phyloP scores from a whole-genome alignment of 2,329 filamentous ascomycete genomes.

The Xylaria sp. region DNA sequence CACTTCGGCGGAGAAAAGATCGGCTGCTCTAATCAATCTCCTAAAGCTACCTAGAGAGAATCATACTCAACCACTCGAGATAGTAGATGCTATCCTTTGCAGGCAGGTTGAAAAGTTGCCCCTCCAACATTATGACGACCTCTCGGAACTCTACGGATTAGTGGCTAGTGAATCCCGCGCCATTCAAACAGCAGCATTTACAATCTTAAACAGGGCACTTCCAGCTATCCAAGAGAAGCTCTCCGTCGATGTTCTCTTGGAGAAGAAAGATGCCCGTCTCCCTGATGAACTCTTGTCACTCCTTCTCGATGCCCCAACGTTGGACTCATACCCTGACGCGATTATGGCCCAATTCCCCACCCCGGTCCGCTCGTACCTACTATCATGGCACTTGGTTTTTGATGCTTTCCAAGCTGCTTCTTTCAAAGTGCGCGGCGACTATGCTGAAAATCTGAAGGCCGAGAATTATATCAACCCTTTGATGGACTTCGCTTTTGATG shows the following conservation, averaged over 20 bases:
- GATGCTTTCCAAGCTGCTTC: slow-evolving; percentile 83
- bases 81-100: slow-evolving; percentile 79
- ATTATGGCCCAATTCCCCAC: slow-evolving; percentile 75
- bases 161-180: slow-evolving; percentile 78
- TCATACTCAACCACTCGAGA: slow-evolving; percentile 72
- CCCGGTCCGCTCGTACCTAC: slow-evolving; percentile 78
- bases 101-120: slow-evolving; percentile 74
- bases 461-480: slow-evolving; percentile 74
- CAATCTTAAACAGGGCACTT: slow-evolving; percentile 81
- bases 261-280: slow-evolving; percentile 75
- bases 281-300: slow-evolving; percentile 88
- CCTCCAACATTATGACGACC: slow-evolving; percentile 68
- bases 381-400: slow-evolving; percentile 91
- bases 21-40: slow-evolving; percentile 68
- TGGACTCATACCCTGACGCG: slow-evolving; percentile 73
- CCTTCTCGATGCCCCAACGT: slow-evolving; percentile 78
- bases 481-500: slow-evolving; percentile 83
- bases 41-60: slow-evolving; percentile 63
- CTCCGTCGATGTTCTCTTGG: slow-evolving; percentile 78
- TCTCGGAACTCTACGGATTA: slow-evolving; percentile 77
- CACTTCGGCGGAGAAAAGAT: slow-evolving; percentile 65
- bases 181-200: slow-evolving; percentile 83
- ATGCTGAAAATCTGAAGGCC: slow-evolving; percentile 80
- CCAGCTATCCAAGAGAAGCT: slow-evolving; percentile 81
- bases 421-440: slow-evolving; percentile 83